phyloP scores from a whole-genome alignment of 805 yeast species.

The Candida glaebosa region DNA sequence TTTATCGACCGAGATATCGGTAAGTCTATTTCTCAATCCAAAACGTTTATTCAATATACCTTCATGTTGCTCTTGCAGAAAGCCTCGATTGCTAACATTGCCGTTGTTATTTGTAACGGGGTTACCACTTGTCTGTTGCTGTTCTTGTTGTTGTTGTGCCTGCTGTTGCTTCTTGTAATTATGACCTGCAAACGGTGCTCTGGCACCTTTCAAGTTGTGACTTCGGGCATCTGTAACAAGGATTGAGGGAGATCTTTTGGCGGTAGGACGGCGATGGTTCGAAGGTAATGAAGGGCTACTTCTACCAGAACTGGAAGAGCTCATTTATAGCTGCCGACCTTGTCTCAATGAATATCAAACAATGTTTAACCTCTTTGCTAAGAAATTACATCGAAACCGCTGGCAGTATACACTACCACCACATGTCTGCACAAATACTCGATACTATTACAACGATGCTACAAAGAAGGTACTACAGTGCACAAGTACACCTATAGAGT shows the following conservation, averaged over 20 bases:
- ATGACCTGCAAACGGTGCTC: conserved; percentile 81
- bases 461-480: too few relatives aligned
- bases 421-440: too few relatives aligned
- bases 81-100: conserved; percentile 6
- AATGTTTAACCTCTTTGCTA: not conserved
- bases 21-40: conserved; percentile 47
- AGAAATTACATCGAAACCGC: not conserved
- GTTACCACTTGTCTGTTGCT: conserved; percentile 15
- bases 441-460: too few relatives aligned
- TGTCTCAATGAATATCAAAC: not conserved
- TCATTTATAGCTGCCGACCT: not conserved
- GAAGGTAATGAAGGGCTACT: conserved; percentile 2
- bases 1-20: conserved; percentile 78
- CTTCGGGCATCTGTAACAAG: conserved; percentile 86
- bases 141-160: conserved; percentile 17
- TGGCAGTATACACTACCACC: too few relatives aligned
- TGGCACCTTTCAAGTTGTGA: conserved; percentile 43
- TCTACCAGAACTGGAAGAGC: conserved; percentile 1
- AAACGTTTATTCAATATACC: conserved; percentile 24
- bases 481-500: too few relatives aligned
- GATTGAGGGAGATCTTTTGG: conserved; percentile 89
- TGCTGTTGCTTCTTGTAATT: conserved; percentile 38
- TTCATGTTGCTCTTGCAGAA: conserved; percentile 16
- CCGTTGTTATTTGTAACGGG: conserved; percentile 5
- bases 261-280: conserved; percentile 47